Conservation (phyloP, 2,329 filamentous ascomycete genomes). For the Colletotrichum cordylinicola region DNA sequence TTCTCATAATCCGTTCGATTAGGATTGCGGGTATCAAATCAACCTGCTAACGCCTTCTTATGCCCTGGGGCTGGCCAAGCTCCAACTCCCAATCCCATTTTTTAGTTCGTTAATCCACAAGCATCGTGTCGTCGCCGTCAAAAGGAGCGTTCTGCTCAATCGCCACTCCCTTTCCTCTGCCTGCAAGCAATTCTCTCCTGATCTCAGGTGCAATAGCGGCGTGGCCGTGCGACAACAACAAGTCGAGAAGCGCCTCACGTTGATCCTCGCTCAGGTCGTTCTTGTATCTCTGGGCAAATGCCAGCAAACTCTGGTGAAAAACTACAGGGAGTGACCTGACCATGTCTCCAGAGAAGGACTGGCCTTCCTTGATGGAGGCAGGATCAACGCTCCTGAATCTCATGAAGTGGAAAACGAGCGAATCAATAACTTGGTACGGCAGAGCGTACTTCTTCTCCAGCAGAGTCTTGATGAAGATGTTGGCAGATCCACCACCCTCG, state of each 20-base stretch:
- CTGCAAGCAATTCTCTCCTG: slow-evolving; percentile 84
- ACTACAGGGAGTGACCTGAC: slow-evolving; percentile 81
- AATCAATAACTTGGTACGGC: slow-evolving; percentile 92
- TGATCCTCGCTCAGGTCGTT: slow-evolving; percentile 97
- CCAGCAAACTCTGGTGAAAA: slow-evolving; percentile 93
- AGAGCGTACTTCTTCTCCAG: slow-evolving; percentile 97
- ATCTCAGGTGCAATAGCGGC: slow-evolving; percentile 90
- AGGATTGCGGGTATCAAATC: slow-evolving; percentile 26
- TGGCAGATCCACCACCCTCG: slow-evolving; percentile 89
- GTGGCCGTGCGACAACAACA: slow-evolving; percentile 85
- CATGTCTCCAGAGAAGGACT: slow-evolving; percentile 51
- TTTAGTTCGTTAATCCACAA: slow-evolving; percentile 58
- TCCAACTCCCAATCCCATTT: slow-evolving; percentile 17
- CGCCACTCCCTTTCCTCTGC: slow-evolving; percentile 81
- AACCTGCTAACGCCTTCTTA: slow-evolving; percentile 23
- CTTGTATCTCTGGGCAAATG: slow-evolving; percentile 92
- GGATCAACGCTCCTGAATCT: slow-evolving; percentile 80
- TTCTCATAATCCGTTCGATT: slow-evolving; percentile 22
- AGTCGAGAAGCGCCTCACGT: slow-evolving; percentile 86
- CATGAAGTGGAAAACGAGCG: slow-evolving; percentile 94
- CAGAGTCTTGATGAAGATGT: slow-evolving; percentile 92
- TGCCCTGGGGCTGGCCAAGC: slow-evolving; percentile 15
- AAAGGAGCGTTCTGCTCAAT: slow-evolving; percentile 62
- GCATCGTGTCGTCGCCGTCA: slow-evolving; percentile 92
- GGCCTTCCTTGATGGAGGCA: slow-evolving; percentile 54